Base-by-base conservation (phyloP, 495 filamentous ascomycete species). In the Platismatia glauca region DNA sequence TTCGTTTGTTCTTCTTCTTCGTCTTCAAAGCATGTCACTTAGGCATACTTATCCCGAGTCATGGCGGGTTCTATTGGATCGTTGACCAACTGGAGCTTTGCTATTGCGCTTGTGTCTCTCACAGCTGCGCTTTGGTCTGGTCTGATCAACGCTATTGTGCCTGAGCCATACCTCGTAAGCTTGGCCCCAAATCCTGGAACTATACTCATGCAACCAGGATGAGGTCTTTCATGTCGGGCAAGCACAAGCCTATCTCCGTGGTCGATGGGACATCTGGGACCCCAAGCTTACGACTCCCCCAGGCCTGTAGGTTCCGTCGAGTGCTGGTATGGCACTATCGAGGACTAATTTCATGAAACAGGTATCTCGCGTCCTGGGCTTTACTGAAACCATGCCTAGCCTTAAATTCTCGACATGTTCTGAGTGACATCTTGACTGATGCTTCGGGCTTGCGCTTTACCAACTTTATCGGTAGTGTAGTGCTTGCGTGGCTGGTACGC, bases 281-380 rank as follows among this genome's bases (percentile, higher is more conserved):
- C 88, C 90, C 18, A 97, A 97, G 70, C 90, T 98, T 65, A 98
- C 94, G 12, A 98, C 94, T 3, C 94, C 94, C 3, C 91, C 94
- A 9, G 95, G 92, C 24, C 78, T 97, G 77, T 96, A 80, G 68
- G 78, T 82, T 41, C 29, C n/a, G 27, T 31, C 37, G 16, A 6
- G 46, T 37, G 15, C 24, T 18, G 4, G 29, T n/a, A 37, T 31
- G 35, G 16, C 41, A 35, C 6, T 52, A 6, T 24, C 11, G 33
- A 37, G 53, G 9, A 18, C 60, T 39, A 60, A 60, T 65, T 62
- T 50, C 38, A 41, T 68, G 8, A 15, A 39, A 57, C 59, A 83
- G 83, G 29, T 87, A 90, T 66, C 68, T 82, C 38, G 71, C 84
- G 38, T 79, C 80, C 80, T 84, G 41, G 81, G 80, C 68, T 34